phyloP scores from a whole-genome alignment of 2,329 filamentous ascomycete species.

The Fusarium falciforme region DNA sequence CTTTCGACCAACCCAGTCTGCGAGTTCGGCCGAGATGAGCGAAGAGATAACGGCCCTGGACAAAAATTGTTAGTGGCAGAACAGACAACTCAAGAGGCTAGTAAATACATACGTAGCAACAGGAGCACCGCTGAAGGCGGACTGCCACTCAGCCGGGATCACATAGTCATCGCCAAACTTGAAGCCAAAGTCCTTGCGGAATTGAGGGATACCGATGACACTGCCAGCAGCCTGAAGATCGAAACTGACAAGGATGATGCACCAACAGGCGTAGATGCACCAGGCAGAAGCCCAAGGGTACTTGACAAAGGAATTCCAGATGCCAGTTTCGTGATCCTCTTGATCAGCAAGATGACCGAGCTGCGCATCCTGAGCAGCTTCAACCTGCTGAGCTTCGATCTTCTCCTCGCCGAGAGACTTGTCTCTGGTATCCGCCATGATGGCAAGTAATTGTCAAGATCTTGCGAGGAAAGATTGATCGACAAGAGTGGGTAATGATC shows the following conservation, averaged over 20 bases:
- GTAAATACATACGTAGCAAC: slow-evolving; percentile 29
- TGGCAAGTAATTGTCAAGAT: not conserved
- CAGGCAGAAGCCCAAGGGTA: slow-evolving; percentile 25
- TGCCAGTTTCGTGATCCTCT: slow-evolving; percentile 24
- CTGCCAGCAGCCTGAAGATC: slow-evolving; percentile 29
- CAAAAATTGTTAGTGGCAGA: not conserved
- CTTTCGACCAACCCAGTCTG: slow-evolving; percentile 21
- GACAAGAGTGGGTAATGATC: not conserved
- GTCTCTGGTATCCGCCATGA: not conserved
- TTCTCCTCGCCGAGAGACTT: not conserved
- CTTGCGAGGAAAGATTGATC: not conserved
- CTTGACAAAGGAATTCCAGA: slow-evolving; percentile 10
- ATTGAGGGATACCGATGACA: slow-evolving; percentile 29
- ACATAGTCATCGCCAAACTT: slow-evolving; percentile 23
- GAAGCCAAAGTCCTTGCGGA: slow-evolving; percentile 32
- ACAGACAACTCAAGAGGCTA: not conserved
- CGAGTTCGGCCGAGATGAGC: slow-evolving; percentile 17
- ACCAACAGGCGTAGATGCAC: slow-evolving; percentile 33
- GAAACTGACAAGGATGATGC: slow-evolving; percentile 32
- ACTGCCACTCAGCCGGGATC: slow-evolving; percentile 30
- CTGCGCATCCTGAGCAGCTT: slow-evolving; percentile 12
- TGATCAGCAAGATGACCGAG: slow-evolving; percentile 18
- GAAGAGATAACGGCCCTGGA: slow-evolving; percentile 14
- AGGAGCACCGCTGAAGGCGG: slow-evolving; percentile 27
- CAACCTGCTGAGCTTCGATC: slow-evolving; percentile 5